Evolutionary conservation across 2,329 filamentous ascomycete species (phyloP).

Genomic region (Parastagonospora nodorum): DNA sequence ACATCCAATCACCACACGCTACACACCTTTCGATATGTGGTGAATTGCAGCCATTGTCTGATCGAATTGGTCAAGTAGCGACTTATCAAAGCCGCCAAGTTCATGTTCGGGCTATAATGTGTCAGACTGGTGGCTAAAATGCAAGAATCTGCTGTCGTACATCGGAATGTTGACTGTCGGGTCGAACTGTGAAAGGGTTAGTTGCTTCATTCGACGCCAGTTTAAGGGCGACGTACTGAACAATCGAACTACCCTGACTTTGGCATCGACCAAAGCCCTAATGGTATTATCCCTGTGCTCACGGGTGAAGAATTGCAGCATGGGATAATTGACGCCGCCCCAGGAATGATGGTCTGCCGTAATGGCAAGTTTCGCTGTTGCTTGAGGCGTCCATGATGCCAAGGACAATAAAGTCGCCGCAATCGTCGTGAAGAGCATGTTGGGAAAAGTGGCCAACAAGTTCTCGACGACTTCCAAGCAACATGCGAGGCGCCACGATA

Average conservation of each 20-base stretch:
- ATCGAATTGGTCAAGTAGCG: constrained; percentile 41
- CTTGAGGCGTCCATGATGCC: constrained; percentile 13
- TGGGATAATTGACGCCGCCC: constrained; percentile 42
- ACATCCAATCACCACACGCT: background rate
- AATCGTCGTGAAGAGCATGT: constrained; percentile 30
- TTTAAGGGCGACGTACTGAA: constrained; percentile 31
- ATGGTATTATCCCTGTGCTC: constrained; percentile 36
- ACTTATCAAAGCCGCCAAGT: constrained; percentile 38
- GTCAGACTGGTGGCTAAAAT: background rate
- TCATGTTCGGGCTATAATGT: constrained; percentile 31
- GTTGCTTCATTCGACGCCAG: background rate
- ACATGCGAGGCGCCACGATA: constrained; percentile 11
- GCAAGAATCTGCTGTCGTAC: constrained; percentile 15
- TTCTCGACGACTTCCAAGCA: background rate
- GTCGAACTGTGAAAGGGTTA: constrained; percentile 28
- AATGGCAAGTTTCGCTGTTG: constrained; percentile 30
- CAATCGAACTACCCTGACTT: constrained; percentile 39
- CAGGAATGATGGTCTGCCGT: constrained; percentile 39
- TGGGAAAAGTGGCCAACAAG: constrained; percentile 9
- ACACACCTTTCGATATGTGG: constrained; percentile 37
- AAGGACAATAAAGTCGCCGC: constrained; percentile 24
- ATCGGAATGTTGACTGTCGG: constrained; percentile 35
- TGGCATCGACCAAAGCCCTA: constrained; percentile 32
- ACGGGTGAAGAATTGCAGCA: constrained; percentile 37
- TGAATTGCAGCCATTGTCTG: constrained; percentile 43